Evolutionary conservation across 2,329 filamentous ascomycete species (phyloP).

Genomic region (Colletotrichum eleusines): DNA sequence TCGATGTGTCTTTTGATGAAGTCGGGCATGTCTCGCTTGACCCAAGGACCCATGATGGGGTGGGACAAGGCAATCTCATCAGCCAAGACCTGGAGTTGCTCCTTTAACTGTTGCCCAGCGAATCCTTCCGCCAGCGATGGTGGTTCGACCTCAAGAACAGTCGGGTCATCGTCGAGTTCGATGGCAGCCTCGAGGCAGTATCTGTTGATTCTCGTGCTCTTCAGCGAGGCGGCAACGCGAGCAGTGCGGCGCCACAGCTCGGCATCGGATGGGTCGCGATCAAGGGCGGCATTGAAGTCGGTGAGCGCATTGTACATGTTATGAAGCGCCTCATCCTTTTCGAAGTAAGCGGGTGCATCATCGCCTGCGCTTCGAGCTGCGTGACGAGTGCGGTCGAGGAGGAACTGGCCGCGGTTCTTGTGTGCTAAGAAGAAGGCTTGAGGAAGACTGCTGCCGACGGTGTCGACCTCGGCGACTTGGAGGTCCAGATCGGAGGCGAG

Average conservation of each 20-base stretch:
- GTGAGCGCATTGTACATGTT: slow-evolving; percentile 62
- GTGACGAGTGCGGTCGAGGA: slow-evolving; percentile 79
- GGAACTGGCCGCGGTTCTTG: slow-evolving; percentile 95
- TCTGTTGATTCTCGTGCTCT: slow-evolving; percentile 67
- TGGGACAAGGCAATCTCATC: slow-evolving; percentile 71
- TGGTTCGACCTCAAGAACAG: slow-evolving; percentile 71
- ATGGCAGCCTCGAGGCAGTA: slow-evolving; percentile 76
- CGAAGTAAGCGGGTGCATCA: slow-evolving; percentile 50
- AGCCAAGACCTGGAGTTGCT: slow-evolving; percentile 63
- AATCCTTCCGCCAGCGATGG: slow-evolving; percentile 73
- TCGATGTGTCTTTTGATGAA: slow-evolving; percentile 68
- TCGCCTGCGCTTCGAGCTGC: slow-evolving; percentile 52
- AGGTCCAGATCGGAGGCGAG: slow-evolving; percentile 66
- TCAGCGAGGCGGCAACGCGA: slow-evolving; percentile 69
- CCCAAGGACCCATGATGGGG: slow-evolving; percentile 70
- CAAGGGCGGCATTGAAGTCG: slow-evolving; percentile 70
- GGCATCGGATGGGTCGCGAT: slow-evolving; percentile 75
- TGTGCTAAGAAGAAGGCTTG: slow-evolving; percentile 93
- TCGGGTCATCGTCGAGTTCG: slow-evolving; percentile 75
- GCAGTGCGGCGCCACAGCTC: slow-evolving; percentile 73
- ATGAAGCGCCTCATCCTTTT: slow-evolving; percentile 52
- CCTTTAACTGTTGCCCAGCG: slow-evolving; percentile 72
- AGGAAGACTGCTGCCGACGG: slow-evolving; percentile 82
- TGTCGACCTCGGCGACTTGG: slow-evolving; percentile 74
- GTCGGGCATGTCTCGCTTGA: slow-evolving; percentile 63